Conservation (phyloP, 306 rosid species). For the Acmispon strigosus region DNA sequence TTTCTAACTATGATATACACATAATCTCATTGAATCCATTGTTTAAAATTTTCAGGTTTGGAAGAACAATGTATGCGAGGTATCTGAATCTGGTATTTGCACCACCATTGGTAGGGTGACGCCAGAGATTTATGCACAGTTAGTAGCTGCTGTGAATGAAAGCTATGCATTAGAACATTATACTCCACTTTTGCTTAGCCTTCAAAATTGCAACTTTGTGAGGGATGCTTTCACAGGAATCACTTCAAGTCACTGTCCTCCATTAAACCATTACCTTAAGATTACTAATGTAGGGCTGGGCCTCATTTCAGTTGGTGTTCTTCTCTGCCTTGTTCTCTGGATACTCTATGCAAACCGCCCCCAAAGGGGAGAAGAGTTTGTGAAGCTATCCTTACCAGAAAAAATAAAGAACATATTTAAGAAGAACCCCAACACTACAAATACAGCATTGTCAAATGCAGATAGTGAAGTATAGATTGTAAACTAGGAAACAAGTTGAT, state of each 20-base stretch:
- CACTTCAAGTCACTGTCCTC: constrained; percentile 67
- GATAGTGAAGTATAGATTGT: constrained; percentile 33
- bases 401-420: constrained; percentile 30
- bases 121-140: constrained; percentile 57
- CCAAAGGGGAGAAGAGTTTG: constrained; percentile 76
- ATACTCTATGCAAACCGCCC: constrained; percentile 91
- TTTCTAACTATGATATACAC: background rate
- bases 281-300: constrained; percentile 73
- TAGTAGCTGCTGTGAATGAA: constrained; percentile 75
- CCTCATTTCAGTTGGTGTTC: constrained; percentile 76
- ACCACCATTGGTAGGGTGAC: constrained; percentile 71
- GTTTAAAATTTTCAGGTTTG: constrained; percentile 57
- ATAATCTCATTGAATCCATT: constrained; percentile 10
- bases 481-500: constrained; percentile 12
- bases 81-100: constrained; percentile 57
- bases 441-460: constrained; percentile 23
- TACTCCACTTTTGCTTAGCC: constrained; percentile 69
- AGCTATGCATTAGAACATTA: constrained; percentile 93
- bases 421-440: constrained; percentile 9
- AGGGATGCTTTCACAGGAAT: constrained; percentile 73
- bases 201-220: constrained; percentile 92
- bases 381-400: constrained; percentile 39
- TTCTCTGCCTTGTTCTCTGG: constrained; percentile 94
- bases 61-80: constrained; percentile 65
- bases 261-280: constrained; percentile 62